These are phyloP conservation scores for Trametes cubensis DNA, from an alignment of 768 basidiomycete genomes.

Conservation along the genomic window DNA sequence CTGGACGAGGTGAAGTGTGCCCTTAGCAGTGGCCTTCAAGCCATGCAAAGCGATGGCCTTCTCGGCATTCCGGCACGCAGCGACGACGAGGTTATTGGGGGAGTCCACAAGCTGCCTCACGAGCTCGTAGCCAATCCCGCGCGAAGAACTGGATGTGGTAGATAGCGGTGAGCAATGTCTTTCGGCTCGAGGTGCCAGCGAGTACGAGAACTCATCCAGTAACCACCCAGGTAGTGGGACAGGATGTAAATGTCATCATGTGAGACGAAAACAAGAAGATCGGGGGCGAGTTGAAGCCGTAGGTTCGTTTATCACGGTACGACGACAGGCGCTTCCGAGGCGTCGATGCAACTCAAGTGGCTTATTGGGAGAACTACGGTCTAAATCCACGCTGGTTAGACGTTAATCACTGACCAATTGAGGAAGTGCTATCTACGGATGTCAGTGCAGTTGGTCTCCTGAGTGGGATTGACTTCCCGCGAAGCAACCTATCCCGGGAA, in stretches of 20 bases:
- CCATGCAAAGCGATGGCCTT: conserved; percentile 27
- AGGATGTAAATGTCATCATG: neutral
- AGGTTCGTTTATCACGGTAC: too few relatives aligned
- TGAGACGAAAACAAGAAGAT: neutral
- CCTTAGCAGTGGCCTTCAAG: conserved; percentile 29
- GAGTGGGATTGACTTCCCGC: too few relatives aligned
- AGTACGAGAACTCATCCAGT: conserved; percentile 5
- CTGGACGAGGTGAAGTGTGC: conserved; percentile 36
- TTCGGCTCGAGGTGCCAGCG: neutral
- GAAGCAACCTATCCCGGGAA: too few relatives aligned
- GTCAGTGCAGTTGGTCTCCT: too few relatives aligned
- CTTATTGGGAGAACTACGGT: too few relatives aligned
- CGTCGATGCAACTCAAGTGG: too few relatives aligned
- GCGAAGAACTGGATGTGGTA: conserved; percentile 29
- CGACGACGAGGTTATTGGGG: conserved; percentile 33
- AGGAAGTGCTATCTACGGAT: too few relatives aligned
- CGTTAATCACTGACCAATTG: too few relatives aligned
- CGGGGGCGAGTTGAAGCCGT: neutral
- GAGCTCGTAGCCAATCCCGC: conserved; percentile 34
- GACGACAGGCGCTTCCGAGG: too few relatives aligned
- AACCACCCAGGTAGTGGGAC: conserved; percentile 1
- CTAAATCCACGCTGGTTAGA: too few relatives aligned
- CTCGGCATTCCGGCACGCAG: conserved; percentile 34
- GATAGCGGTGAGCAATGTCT: too few relatives aligned
- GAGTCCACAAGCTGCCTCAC: conserved; percentile 29